Evolutionary conservation across 768 basidiomycete species (phyloP).

Genomic region (Collybia sp.): DNA sequence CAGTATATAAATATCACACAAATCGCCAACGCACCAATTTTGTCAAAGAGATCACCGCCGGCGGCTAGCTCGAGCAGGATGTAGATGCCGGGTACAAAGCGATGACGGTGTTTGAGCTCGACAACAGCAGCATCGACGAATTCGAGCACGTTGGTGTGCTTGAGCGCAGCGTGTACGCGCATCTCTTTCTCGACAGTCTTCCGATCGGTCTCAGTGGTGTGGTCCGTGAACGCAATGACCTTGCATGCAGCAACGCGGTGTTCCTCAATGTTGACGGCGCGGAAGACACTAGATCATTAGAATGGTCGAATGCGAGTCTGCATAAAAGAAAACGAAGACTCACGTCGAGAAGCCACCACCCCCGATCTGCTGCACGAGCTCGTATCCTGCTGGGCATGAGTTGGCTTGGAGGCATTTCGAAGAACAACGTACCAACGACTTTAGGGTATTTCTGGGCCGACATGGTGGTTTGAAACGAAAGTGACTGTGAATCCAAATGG

Average conservation of each 20-base stretch:
- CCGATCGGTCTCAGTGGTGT: conserved; percentile 63
- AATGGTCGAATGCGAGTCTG: not conserved
- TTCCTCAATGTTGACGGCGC: conserved; percentile 65
- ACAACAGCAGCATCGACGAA: conserved; percentile 78
- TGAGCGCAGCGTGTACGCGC: conserved; percentile 77
- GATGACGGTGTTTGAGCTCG: conserved; percentile 50
- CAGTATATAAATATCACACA: not conserved
- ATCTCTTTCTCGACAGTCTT: conserved; percentile 91
- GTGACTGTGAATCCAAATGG: conserved; percentile 1
- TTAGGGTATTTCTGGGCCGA: conserved; percentile 32
- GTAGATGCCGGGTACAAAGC: conserved; percentile 80
- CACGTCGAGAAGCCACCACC: conserved; percentile 87
- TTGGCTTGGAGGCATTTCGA: not conserved
- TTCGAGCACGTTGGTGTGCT: conserved; percentile 77
- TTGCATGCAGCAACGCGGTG: conserved; percentile 86
- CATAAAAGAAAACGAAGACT: conserved; percentile 17
- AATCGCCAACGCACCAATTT: conserved; percentile 68
- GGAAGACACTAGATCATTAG: conserved; percentile 60
- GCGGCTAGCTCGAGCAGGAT: conserved; percentile 90
- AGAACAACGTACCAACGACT: conserved; percentile 28
- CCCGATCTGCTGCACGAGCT: conserved; percentile 72
- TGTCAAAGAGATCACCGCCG: conserved; percentile 96
- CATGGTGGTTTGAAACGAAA: conserved; percentile 11
- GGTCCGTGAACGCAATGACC: conserved; percentile 58
- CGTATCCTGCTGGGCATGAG: conserved; percentile 45